These are phyloP conservation scores for Oehlia diaphana DNA, from an alignment of 192 early-diverging fungal species.

Conservation along the genomic window DNA sequence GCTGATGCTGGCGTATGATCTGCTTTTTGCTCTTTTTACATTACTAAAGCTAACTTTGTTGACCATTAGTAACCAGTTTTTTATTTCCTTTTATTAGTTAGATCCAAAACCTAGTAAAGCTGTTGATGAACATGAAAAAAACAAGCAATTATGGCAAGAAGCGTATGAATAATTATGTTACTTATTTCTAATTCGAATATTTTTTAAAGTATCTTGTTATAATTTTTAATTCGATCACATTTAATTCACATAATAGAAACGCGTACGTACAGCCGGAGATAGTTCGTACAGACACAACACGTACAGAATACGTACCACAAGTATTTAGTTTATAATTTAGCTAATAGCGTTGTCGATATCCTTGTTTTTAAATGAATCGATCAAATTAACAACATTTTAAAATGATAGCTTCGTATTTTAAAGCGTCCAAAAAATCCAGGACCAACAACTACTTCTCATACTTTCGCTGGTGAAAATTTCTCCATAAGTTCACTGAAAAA, in stretches of 20 bases:
- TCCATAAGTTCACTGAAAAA: neutral
- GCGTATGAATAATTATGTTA: constrained; percentile 16
- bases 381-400: neutral
- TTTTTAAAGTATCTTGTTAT: neutral
- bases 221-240: neutral
- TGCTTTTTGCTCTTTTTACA: neutral
- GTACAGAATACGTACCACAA: constrained; percentile 29
- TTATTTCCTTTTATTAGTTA: neutral
- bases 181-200: neutral
- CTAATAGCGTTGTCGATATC: neutral
- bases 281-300: constrained; percentile 9
- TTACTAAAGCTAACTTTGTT: neutral
- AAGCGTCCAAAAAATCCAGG: constrained; percentile 21
- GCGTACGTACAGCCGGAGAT: constrained; percentile 11
- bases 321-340: constrained; percentile 9
- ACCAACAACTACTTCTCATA: constrained; percentile 1
- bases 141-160: constrained; percentile 26
- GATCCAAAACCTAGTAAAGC: constrained; percentile 16
- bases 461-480: neutral
- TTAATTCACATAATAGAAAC: constrained; percentile 3
- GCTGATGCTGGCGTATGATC: constrained; percentile 24
- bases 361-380: neutral
- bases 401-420: constrained; percentile 21
- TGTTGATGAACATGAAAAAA: constrained; percentile 20
- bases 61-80: neutral